Conservation (phyloP, 345 rosid species). For the Ricinus communis region DNA sequence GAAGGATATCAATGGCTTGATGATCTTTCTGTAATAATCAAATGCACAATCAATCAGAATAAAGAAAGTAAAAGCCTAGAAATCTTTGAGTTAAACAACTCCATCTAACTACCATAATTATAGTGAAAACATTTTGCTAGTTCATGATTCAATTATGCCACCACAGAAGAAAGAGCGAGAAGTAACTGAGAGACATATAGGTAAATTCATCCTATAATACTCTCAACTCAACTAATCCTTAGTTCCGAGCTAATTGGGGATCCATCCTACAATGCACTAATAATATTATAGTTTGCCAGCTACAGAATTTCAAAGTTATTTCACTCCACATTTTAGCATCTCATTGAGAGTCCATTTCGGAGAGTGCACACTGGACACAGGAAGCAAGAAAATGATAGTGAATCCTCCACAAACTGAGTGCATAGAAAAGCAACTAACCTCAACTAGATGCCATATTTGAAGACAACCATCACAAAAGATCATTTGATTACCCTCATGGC, state of each 20-base stretch:
- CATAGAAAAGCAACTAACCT: neutral
- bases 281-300: neutral
- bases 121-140: neutral
- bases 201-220: neutral
- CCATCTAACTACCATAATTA: constrained; percentile 3
- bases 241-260: too few species aligned
- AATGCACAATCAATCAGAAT: constrained; percentile 17
- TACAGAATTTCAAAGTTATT: neutral
- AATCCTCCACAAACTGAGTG: neutral
- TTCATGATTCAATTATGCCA: neutral
- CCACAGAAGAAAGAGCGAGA: too few species aligned
- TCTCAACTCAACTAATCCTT: too few species aligned
- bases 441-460: neutral
- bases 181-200: neutral
- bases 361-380: neutral
- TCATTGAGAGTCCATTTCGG: neutral
- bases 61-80: constrained; percentile 2
- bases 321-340: neutral
- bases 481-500: neutral
- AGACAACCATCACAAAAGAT: neutral
- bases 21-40: constrained; percentile 73
- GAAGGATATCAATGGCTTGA: constrained; percentile 96
- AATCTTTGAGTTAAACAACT: neutral
- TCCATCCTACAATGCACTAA: neutral
- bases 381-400: neutral